phyloP scores from a whole-genome alignment of 345 rosid genomes.

The Eucalyptus dawsonii region DNA sequence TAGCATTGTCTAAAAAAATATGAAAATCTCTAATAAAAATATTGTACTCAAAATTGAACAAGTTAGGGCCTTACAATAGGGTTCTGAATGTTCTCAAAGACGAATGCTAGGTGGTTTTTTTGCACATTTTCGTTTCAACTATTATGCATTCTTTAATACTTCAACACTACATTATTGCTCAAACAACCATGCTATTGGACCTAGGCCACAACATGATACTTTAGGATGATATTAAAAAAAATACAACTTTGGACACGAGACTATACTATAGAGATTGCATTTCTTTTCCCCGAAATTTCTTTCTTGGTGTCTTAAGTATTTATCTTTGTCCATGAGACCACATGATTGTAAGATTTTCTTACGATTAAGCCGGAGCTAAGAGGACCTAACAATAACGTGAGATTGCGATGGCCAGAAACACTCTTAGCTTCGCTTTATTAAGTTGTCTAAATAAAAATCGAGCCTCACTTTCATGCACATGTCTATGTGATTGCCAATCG shows the following conservation, averaged over 20 bases:
- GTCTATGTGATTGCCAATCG: neutral
- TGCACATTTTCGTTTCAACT: no score
- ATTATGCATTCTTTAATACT: neutral
- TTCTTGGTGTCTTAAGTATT: neutral
- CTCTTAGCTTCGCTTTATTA: neutral
- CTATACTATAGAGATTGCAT: rapidly evolving
- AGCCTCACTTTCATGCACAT: neutral
- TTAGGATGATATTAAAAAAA: neutral
- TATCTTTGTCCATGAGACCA: neutral
- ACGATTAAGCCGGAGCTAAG: rapidly evolving
- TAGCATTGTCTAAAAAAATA: neutral
- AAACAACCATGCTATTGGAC: neutral
- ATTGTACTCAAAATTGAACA: neutral
- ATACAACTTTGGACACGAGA: neutral
- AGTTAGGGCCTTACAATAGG: neutral
- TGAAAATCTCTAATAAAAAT: no score
- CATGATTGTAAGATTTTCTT: no score
- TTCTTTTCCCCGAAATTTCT: no score
- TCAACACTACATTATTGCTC: neutral
- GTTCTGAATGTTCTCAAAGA: neutral
- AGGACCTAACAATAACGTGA: neutral
- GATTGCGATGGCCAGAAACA: rapidly evolving
- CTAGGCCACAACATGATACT: neutral
- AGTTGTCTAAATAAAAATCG: neutral
- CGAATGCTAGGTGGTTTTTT: neutral